Conservation (phyloP, 75 land plant species). For the Azolla pinnata region DNA sequence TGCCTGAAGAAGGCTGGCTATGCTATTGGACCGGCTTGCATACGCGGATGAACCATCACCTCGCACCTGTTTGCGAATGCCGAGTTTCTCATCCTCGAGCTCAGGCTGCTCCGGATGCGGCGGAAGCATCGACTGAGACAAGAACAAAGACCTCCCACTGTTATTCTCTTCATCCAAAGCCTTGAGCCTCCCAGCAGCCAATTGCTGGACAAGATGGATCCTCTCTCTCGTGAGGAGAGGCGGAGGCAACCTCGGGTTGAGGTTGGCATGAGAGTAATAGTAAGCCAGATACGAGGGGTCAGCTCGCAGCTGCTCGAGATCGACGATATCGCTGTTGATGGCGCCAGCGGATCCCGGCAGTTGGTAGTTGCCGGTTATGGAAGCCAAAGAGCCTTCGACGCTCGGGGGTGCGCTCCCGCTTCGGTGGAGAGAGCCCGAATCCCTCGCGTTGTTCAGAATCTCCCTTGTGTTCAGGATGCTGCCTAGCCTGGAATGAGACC, state of each 20-base stretch:
- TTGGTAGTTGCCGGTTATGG: conserved; percentile 49
- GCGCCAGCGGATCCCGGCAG: not conserved
- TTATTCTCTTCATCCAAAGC: conserved; percentile 31
- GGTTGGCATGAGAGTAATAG: conserved; percentile 68
- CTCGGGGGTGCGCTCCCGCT: conserved; percentile 98
- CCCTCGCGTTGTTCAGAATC: too few relatives aligned
- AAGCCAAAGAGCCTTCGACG: conserved; percentile 74
- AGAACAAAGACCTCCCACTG: conserved; percentile 57
- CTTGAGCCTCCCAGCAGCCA: conserved; percentile 41
- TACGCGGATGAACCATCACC: conserved; percentile 31
- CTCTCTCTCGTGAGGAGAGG: conserved; percentile 80
- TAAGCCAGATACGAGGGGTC: conserved; percentile 84
- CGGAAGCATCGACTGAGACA: conserved; percentile 52
- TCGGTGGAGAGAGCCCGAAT: too few relatives aligned
- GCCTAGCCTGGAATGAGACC: conserved; percentile 40
- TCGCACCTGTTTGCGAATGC: conserved; percentile 40
- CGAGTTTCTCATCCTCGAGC: conserved; percentile 24
- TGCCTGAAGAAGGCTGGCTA: conserved; percentile 81
- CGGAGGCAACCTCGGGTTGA: conserved; percentile 90
- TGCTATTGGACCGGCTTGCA: conserved; percentile 50
- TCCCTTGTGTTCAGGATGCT: conserved; percentile 41
- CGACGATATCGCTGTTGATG: conserved; percentile 25
- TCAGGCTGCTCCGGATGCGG: conserved; percentile 38
- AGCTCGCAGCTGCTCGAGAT: conserved; percentile 61
- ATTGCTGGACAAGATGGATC: conserved; percentile 62